Evolutionary conservation across 768 basidiomycete genomes (phyloP).

Genomic region (Lactarius vividus): DNA sequence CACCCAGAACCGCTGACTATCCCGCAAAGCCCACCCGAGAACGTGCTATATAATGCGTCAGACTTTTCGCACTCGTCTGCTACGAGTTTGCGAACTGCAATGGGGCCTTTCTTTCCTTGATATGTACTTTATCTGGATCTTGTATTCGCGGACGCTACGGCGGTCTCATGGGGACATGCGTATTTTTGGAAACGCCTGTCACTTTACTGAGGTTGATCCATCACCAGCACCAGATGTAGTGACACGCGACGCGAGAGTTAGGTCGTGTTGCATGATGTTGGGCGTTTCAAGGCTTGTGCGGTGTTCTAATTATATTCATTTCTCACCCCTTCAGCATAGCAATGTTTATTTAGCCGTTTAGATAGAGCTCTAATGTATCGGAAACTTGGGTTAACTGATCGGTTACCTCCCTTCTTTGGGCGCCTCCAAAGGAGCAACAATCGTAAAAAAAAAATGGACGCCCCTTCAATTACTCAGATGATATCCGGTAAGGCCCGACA

Average conservation of each 20-base stretch:
- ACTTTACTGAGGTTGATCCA: not conserved
- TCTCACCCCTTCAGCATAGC: too few relatives aligned
- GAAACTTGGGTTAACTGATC: too few relatives aligned
- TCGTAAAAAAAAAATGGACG: too few relatives aligned
- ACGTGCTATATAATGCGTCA: not conserved
- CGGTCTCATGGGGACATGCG: not conserved
- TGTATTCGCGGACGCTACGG: not conserved
- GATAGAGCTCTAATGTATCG: too few relatives aligned
- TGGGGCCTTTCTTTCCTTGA: not conserved
- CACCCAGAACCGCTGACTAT: not conserved
- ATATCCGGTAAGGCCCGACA: conserved; percentile 28
- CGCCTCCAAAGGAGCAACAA: not conserved
- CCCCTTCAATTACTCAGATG: too few relatives aligned
- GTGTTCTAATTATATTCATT: too few relatives aligned
- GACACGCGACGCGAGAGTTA: not conserved
- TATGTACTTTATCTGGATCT: not conserved
- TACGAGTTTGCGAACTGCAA: not conserved
- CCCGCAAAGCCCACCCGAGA: not conserved
- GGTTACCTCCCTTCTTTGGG: conserved; percentile 38
- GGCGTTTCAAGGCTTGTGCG: not conserved
- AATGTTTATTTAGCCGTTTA: too few relatives aligned
- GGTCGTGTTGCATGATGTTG: not conserved
- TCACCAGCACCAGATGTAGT: not conserved
- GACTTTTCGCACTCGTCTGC: not conserved
- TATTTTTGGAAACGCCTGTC: not conserved